Conservation (phyloP, 208 protist species). For the Crithidia expoeki region DNA sequence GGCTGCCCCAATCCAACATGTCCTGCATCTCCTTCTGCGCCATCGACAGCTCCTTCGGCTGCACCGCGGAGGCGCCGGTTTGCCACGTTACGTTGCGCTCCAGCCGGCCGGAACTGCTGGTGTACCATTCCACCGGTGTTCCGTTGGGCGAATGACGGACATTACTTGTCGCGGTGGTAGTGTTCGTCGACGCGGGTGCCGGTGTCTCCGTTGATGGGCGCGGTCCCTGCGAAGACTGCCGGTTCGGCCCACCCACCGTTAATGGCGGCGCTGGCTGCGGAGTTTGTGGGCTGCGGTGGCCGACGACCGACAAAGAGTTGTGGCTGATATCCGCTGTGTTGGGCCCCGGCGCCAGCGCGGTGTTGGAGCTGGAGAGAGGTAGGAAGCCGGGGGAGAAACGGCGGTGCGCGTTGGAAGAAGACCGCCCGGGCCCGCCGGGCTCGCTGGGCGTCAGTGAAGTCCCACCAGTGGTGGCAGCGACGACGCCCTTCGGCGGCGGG, state of each 20-base stretch:
- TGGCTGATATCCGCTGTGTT: background rate
- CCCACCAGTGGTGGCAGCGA: slow-evolving; percentile 12
- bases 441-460: slow-evolving; percentile 11
- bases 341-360: background rate
- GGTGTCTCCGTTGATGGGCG: background rate
- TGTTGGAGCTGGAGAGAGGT: background rate
- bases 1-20: slow-evolving; percentile 32
- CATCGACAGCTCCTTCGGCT: slow-evolving; percentile 32
- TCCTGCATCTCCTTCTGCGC: slow-evolving; percentile 36
- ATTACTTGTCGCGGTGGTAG: background rate
- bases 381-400: slow-evolving; percentile 9
- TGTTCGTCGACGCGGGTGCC: background rate
- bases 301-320: background rate
- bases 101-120: slow-evolving; percentile 9
- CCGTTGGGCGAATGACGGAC: slow-evolving; percentile 9
- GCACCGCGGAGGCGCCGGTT: slow-evolving; percentile 9
- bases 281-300: slow-evolving; percentile 11
- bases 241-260: slow-evolving; percentile 20
- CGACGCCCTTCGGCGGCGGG: slow-evolving; percentile 8
- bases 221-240: slow-evolving; percentile 10
- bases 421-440: slow-evolving; percentile 11
- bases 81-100: slow-evolving; percentile 20
- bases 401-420: background rate
- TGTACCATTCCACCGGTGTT: slow-evolving; percentile 22
- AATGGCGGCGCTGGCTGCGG: slow-evolving; percentile 11